A percentile compares a stretch with the other conserved stretches of the same genome.
Conservation (phyloP, 2,329 filamentous ascomycete genomes). For the Fusarium tanahbumbuense region DNA sequence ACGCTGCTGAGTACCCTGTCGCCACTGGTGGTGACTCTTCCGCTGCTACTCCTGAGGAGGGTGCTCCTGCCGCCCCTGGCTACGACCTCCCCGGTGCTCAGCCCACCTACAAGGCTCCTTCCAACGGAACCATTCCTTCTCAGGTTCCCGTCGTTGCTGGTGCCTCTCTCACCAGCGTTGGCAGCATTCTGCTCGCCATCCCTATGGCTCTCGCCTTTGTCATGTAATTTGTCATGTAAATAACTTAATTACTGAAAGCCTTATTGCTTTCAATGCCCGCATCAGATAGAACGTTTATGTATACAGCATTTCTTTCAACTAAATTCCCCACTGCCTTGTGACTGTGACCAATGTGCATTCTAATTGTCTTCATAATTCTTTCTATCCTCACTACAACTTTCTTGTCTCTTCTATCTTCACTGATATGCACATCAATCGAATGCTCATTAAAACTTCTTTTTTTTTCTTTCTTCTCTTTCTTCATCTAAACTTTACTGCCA, state of each 20-base stretch:
- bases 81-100: slow-evolving; percentile 11
- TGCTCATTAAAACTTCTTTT: no score
- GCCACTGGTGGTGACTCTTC: slow-evolving; percentile 7
- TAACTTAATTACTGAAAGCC: slow-evolving; percentile 20
- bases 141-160: slow-evolving; percentile 26
- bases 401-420: not conserved
- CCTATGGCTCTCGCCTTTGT: slow-evolving; percentile 28
- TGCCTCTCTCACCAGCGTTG: slow-evolving; percentile 26
- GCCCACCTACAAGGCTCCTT: slow-evolving; percentile 27
- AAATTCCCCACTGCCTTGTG: not conserved
- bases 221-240: slow-evolving; percentile 36
- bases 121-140: slow-evolving; percentile 25
- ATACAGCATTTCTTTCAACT: not conserved
- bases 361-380: not conserved
- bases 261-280: slow-evolving; percentile 26
- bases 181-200: slow-evolving; percentile 20
- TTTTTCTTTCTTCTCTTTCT: no score
- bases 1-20: slow-evolving; percentile 8
- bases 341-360: not conserved
- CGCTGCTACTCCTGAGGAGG: slow-evolving; percentile 1
- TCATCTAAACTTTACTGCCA: not conserved
- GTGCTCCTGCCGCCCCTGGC: not conserved
- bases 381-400: rapidly evolving
- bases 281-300: slow-evolving; percentile 17
- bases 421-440: not conserved